A percentile compares a stretch with the other conserved stretches of the same genome.
These are phyloP conservation scores for Uronychia binucleata DNA, from an alignment of 73 alveolate genomes.

Conservation along the genomic window DNA sequence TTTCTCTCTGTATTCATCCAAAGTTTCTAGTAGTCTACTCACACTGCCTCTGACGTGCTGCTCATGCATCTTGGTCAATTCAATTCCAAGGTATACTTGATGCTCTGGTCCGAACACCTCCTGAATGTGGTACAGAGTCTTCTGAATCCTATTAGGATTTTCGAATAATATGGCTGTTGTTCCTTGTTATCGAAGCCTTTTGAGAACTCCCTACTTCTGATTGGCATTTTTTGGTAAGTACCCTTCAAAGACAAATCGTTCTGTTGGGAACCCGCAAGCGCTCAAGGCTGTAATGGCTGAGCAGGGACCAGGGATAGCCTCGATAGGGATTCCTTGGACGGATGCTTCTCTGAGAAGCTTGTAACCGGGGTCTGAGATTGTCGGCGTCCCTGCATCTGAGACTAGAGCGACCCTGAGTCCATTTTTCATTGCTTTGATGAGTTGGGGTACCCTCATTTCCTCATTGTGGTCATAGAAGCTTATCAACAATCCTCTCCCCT, in stretches of 20 bases:
- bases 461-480: constrained; percentile 78
- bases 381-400: constrained; percentile 95
- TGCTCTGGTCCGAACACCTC: constrained; percentile 73
- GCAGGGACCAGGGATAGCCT: constrained; percentile 87
- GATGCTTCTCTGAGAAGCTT: constrained; percentile 65
- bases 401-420: constrained; percentile 85
- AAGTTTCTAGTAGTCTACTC: constrained; percentile 25
- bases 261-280: constrained; percentile 82
- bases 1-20: constrained; percentile 15
- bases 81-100: constrained; percentile 69
- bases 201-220: constrained; percentile 47
- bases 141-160: constrained; percentile 53
- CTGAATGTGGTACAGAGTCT: constrained; percentile 33
- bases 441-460: constrained; percentile 75
- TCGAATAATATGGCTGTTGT: constrained; percentile 65
- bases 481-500: constrained; percentile 85
- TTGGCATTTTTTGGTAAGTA: constrained; percentile 60
- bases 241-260: constrained; percentile 73
- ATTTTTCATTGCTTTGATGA: constrained; percentile 73
- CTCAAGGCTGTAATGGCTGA: constrained; percentile 78
- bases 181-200: constrained; percentile 46
- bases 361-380: constrained; percentile 90
- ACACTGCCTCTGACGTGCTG: constrained; percentile 49
- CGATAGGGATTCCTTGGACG: constrained; percentile 68
- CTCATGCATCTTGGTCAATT: constrained; percentile 82